A percentile compares a stretch with the other conserved stretches of the same genome.
Evolutionary conservation across 768 basidiomycete genomes (phyloP).

Genomic region (Amanita pseudoporphyria): DNA sequence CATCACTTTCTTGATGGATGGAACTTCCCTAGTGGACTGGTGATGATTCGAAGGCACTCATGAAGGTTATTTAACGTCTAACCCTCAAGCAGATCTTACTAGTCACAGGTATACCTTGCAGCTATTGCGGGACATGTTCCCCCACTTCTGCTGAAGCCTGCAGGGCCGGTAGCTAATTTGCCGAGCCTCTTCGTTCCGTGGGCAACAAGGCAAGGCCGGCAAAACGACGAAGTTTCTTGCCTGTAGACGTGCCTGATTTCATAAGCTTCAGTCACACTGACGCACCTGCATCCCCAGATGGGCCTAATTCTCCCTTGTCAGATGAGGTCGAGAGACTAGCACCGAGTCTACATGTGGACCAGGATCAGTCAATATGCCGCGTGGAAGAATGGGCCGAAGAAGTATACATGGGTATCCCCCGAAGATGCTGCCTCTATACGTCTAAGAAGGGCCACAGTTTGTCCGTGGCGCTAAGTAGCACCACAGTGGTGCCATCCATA

Average conservation of each 20-base stretch:
- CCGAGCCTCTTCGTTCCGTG: slow-evolving; percentile 32
- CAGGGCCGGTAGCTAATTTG: slow-evolving; percentile 25
- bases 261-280: slow-evolving; percentile 44
- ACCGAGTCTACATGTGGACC: slow-evolving; percentile 35
- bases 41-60: too few relatives aligned
- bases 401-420: slow-evolving; percentile 59
- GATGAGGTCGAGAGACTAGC: slow-evolving; percentile 32
- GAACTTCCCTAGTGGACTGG: too few relatives aligned
- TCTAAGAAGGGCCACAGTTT: slow-evolving; percentile 58
- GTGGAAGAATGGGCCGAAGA: slow-evolving; percentile 69
- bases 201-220: slow-evolving; percentile 38
- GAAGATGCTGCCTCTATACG: slow-evolving; percentile 36
- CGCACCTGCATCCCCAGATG: slow-evolving; percentile 32
- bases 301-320: slow-evolving; percentile 46
- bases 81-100: too few relatives aligned
- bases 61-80: too few relatives aligned
- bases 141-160: slow-evolving; percentile 6
- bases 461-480: slow-evolving; percentile 41
- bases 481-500: slow-evolving; percentile 28
- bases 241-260: slow-evolving; percentile 55
- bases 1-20: too few relatives aligned
- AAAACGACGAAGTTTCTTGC: slow-evolving; percentile 84
- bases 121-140: too few relatives aligned
- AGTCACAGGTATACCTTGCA: too few relatives aligned
- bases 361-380: slow-evolving; percentile 43